phyloP scores from a whole-genome alignment of 495 filamentous ascomycete genomes.

The Ramalina peruviana region DNA sequence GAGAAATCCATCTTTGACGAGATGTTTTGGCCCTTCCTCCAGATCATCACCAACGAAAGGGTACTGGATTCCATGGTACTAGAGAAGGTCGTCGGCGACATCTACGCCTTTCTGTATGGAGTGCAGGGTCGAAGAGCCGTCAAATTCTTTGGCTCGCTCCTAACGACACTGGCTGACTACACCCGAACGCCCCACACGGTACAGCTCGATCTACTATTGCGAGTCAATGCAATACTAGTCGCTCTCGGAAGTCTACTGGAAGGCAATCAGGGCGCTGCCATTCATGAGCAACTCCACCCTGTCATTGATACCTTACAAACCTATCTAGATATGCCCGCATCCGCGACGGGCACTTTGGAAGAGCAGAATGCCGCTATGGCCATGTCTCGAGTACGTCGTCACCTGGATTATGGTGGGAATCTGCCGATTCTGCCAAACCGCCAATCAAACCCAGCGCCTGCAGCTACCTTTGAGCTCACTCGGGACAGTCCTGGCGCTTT shows the following conservation, averaged over 20 bases:
- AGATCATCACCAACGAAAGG: slow-evolving; percentile 33
- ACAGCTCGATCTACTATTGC: neutral
- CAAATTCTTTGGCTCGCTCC: slow-evolving; percentile 23
- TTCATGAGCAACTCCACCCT: slow-evolving; percentile 1
- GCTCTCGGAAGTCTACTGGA: slow-evolving; percentile 1
- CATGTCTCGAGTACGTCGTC: slow-evolving; percentile 1
- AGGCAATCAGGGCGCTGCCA: slow-evolving; percentile 1
- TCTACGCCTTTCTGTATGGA: slow-evolving; percentile 44
- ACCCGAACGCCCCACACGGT: neutral
- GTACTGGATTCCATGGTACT: slow-evolving; percentile 37
- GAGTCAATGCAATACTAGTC: neutral
- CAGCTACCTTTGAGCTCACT: slow-evolving; percentile 3
- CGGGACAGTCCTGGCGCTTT: slow-evolving; percentile 3
- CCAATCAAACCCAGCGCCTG: neutral
- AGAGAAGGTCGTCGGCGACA: slow-evolving; percentile 37
- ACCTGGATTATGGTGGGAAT: slow-evolving; percentile 1
- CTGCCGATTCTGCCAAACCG: neutral
- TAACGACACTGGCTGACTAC: slow-evolving; percentile 1
- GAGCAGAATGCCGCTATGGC: slow-evolving; percentile 2
- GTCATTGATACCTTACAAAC: slow-evolving; percentile 1
- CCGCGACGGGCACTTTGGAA: neutral
- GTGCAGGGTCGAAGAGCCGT: slow-evolving; percentile 31
- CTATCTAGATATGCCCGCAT: neutral
- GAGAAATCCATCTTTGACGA: neutral
- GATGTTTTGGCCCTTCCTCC: slow-evolving; percentile 29